Evolutionary conservation across 352 stramenopile species (phyloP), one percentile per base, ranked within the genome.

Genomic region (Phytophthora meadii): DNA sequence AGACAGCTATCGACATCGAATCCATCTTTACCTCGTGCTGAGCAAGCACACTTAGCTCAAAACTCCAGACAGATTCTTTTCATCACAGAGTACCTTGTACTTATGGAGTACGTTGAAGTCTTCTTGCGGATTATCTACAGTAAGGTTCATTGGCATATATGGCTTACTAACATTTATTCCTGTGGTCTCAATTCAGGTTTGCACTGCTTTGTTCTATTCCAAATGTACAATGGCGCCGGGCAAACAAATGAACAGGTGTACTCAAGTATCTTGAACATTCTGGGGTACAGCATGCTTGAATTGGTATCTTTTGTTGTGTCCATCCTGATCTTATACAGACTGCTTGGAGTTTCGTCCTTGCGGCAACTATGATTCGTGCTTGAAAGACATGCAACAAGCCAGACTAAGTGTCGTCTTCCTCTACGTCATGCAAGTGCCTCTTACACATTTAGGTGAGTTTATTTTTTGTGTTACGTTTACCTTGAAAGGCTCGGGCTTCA

Each of bases 31-130:
- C 40, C n/a, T 25, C 40, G 40, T 46, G 40, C 14, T 46, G 40
- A 46, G 9, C 40, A 5, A 5, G 40, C n/a, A 2, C 12, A 25
- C 1, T 46, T 46, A 5, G 19, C 25, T 14, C 40, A 19, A 15
- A 46, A 27, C 11, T 25, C 15, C 5, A 9, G 7, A 46, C 40
- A 46, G n/a, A 19, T 46, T 11, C 4, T 46, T 10, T 46, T 46
- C 40, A 46, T 46, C 40, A 46, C 40, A 1, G n/a, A 46, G 40
- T 46, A 24, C 40, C 27, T 46, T 46, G n/a, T 45, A 14, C 39
- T 45, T 8, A 45, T 45, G 39, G 39, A 45, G 14, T 42, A 42
- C 17, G 36, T 19, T 8, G 36, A 42, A 42, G 36, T 42, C 2
- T 1, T 42, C 12, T 12, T 19, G 4, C 36, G 12, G 12, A 19